Evolutionary conservation across 768 basidiomycete genomes (phyloP).

Genomic region (Tylopilus vinaceipallidus): DNA sequence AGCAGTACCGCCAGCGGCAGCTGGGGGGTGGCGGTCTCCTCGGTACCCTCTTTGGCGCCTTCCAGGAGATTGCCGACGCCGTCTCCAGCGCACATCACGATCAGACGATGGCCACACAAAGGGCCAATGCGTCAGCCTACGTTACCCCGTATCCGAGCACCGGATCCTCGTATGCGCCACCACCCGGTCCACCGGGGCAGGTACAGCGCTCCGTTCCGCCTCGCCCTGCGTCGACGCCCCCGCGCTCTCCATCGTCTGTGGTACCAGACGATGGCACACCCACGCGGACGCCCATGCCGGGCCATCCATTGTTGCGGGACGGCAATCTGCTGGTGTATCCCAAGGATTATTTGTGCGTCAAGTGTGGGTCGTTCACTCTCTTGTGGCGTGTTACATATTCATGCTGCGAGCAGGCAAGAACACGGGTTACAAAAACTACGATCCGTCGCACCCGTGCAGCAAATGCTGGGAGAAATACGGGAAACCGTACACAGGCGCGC

Average conservation of each 20-base stretch:
- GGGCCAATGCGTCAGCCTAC: slow-evolving; percentile 20
- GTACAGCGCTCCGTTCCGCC: slow-evolving; percentile 1
- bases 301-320: slow-evolving; percentile 62
- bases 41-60: slow-evolving; percentile 25
- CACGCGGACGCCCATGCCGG: slow-evolving; percentile 59
- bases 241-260: slow-evolving; percentile 4
- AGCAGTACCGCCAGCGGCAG: slow-evolving; percentile 18
- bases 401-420: slow-evolving; percentile 55
- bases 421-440: slow-evolving; percentile 67
- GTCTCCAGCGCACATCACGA: slow-evolving; percentile 28
- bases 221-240: slow-evolving; percentile 16
- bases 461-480: slow-evolving; percentile 75
- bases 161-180: slow-evolving; percentile 6
- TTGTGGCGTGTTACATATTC: neutral
- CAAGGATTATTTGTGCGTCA: slow-evolving; percentile 54
- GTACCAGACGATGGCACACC: slow-evolving; percentile 56
- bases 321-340: slow-evolving; percentile 73
- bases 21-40: slow-evolving; percentile 25
- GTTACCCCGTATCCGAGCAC: slow-evolving; percentile 14
- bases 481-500: slow-evolving; percentile 57
- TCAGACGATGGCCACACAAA: slow-evolving; percentile 8
- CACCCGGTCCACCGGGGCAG: slow-evolving; percentile 6
- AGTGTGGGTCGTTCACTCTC: slow-evolving; percentile 47
- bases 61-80: slow-evolving; percentile 28
- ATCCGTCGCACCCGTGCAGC: slow-evolving; percentile 65